Evolutionary conservation across 768 basidiomycete species (phyloP).

Genomic region (Agrocybe chaxingu): DNA sequence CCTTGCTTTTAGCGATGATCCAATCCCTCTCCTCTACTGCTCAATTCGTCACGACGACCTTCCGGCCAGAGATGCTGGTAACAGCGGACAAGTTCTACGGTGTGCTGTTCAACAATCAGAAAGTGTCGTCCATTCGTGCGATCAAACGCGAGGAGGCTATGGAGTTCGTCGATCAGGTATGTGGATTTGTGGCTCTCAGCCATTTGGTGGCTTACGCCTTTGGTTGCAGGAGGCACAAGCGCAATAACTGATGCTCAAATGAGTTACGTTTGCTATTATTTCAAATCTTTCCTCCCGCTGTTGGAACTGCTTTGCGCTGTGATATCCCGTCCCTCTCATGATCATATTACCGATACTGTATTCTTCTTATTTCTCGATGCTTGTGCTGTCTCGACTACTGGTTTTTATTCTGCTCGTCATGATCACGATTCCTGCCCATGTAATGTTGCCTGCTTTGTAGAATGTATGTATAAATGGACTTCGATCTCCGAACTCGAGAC

Average conservation of each 20-base stretch:
- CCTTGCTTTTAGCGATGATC: constrained; percentile 74
- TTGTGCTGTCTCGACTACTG: too few species aligned
- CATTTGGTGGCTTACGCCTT: background rate
- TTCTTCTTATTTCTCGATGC: too few species aligned
- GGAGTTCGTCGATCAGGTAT: constrained; percentile 89
- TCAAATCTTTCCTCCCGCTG: too few species aligned
- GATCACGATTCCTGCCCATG: too few species aligned
- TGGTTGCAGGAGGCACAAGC: constrained; percentile 27
- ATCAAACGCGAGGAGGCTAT: constrained; percentile 90
- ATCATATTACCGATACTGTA: too few species aligned
- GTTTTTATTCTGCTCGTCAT: too few species aligned
- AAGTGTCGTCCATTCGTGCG: constrained; percentile 83
- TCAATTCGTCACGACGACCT: constrained; percentile 98
- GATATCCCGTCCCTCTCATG: too few species aligned
- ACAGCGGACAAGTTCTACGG: constrained; percentile 97
- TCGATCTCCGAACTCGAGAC: too few species aligned
- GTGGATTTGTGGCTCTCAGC: constrained; percentile 12
- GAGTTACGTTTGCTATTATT: too few species aligned
- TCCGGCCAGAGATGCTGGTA: constrained; percentile 95
- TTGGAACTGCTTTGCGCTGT: too few species aligned
- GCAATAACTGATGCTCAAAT: constrained; percentile 20
- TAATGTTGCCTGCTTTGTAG: too few species aligned
- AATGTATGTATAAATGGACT: too few species aligned
- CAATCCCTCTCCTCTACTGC: constrained; percentile 82
- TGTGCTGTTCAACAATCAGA: constrained; percentile 93